Percentiles rank a stretch among this genome's conserved stretches.
Evolutionary conservation across 371 early-diverging fungal genomes (phyloP).

Genomic region (Zychaea mexicana): DNA sequence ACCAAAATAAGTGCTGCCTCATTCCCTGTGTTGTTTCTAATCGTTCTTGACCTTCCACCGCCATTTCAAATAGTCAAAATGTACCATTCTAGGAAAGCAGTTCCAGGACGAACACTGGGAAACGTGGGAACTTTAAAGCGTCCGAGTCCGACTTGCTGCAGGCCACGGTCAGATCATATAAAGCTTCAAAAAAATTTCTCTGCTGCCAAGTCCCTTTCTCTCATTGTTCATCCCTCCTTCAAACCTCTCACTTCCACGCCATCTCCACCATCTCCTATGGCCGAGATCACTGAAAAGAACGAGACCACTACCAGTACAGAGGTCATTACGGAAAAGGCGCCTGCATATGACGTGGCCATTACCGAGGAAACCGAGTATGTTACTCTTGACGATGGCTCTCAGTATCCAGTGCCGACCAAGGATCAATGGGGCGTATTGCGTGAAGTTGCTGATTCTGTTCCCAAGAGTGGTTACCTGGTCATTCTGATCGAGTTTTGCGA

Average conservation of each 20-base stretch:
- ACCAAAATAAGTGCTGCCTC: background rate
- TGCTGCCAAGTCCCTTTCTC: background rate
- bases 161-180: background rate
- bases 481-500: conserved; percentile 78
- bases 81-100: background rate
- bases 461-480: conserved; percentile 61
- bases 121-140: background rate
- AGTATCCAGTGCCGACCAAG: conserved; percentile 45
- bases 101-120: background rate
- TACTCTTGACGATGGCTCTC: conserved; percentile 1
- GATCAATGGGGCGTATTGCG: conserved; percentile 49
- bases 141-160: background rate
- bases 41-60: background rate
- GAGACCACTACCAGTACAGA: background rate
- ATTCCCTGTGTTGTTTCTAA: background rate
- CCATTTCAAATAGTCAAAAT: background rate
- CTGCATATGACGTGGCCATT: background rate
- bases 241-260: background rate
- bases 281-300: background rate
- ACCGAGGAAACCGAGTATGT: background rate
- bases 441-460: conserved; percentile 55
- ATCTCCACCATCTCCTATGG: background rate
- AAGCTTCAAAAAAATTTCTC: background rate
- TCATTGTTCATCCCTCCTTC: background rate
- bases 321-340: background rate